Evolutionary conservation across 129 eudicot species (phyloP), one percentile per base, ranked within the genome.

Genomic region (Sambucus nigra): DNA sequence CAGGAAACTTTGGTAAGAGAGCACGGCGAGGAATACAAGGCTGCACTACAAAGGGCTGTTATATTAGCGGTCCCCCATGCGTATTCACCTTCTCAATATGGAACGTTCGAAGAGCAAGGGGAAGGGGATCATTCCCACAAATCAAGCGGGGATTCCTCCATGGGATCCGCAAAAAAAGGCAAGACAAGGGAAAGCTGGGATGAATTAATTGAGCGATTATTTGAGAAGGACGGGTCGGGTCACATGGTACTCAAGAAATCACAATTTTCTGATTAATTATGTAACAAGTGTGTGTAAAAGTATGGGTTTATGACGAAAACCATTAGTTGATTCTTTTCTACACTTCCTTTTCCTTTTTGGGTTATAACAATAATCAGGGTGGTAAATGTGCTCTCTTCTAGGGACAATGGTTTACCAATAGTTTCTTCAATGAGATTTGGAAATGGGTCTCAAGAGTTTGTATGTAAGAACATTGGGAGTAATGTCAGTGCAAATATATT

Each of bases 41-140:
- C 95, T 59, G 95, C 98, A 51, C 62, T 85, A 11, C 77, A 32
- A 28, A 76, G 94, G 68, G 98, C 98, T 18, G 89, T 76, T 26
- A 65, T 79, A 20, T 67, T 85, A 47, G 74, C 81, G 0, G 82
- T 91, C 22, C 95, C 94, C 2, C 81, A 81, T 25, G 95, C 98
- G 16, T 70, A 60, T 63, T 65, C 75, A 23, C 91, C 94, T 31
- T 73, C 88, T 32, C 63, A 55, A 5, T 89, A 89, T 31, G 98
- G 98, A 25, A 89, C 97, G 6, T 85, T 89, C 54, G 74, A 76
- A 31, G 81, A 85, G 29, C 57, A 56, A 14, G 78, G 65, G 0
- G 83, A 69, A 11, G 79, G 79, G 44, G 27, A 51, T 0, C 46
- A 40, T 7, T 2, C 46, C n/a, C 0, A 40, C 46, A 40, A 14